Percentiles rank a stretch among this genome's conserved stretches.
These are phyloP conservation scores for Ganoderma sp. DNA, from an alignment of 1,284 basidiomycete species.

Conservation along the genomic window DNA sequence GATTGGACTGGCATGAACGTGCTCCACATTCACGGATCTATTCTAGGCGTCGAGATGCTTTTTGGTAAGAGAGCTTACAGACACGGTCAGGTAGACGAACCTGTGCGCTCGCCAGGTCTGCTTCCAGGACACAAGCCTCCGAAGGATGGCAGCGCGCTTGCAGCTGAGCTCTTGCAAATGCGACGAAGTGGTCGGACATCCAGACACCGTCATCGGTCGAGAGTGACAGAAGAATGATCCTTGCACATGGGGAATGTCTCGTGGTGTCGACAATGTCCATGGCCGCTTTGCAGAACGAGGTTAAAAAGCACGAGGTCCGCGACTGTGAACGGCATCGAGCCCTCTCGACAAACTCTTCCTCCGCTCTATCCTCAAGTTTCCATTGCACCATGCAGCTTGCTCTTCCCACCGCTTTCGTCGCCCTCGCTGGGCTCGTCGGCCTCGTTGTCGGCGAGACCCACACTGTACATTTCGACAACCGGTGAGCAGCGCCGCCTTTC, in stretches of 20 bases:
- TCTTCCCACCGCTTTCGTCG: slow-evolving; percentile 37
- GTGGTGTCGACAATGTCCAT: not conserved
- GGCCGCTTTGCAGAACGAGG: not conserved
- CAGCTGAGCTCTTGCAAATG: not conserved
- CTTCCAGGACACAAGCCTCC: not conserved
- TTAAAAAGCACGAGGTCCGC: not conserved
- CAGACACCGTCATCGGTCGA: no score
- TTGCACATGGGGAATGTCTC: not conserved
- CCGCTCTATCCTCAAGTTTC: not conserved
- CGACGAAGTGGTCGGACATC: no score
- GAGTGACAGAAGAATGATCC: not conserved
- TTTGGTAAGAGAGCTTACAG: not conserved
- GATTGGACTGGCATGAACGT: no score
- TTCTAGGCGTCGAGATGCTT: no score
- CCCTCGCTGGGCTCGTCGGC: slow-evolving; percentile 34
- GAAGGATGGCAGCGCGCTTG: not conserved
- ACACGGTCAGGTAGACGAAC: not conserved
- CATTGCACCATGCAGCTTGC: slow-evolving; percentile 40
- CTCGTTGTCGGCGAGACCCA: slow-evolving; percentile 44
- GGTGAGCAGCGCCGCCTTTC: slow-evolving; percentile 35
- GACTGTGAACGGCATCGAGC: not conserved
- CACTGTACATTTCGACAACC: slow-evolving; percentile 46
- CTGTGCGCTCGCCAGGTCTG: not conserved
- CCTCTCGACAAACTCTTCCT: not conserved
- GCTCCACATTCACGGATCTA: no score